Percentiles rank a stretch among this genome's conserved stretches.
phyloP scores from a whole-genome alignment of 176 grass and related monocot species.

The Carex cristatella region DNA sequence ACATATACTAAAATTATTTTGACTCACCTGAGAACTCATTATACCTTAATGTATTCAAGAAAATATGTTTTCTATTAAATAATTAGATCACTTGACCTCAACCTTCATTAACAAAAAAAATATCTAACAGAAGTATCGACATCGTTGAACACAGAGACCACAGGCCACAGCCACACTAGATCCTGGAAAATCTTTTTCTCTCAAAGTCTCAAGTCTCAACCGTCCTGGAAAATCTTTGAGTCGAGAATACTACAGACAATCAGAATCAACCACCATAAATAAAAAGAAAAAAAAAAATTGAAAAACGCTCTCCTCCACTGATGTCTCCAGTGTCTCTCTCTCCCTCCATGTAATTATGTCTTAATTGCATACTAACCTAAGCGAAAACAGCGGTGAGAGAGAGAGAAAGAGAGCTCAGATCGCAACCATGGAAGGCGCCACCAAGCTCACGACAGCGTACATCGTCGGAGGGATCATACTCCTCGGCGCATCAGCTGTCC shows the following conservation, averaged over 20 bases:
- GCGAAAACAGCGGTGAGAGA: background rate
- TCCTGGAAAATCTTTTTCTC: background rate
- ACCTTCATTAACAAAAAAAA: background rate
- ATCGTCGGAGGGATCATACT: constrained; percentile 59
- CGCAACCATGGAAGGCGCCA: constrained; percentile 34
- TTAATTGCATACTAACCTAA: constrained; percentile 4
- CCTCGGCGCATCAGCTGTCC: constrained; percentile 41
- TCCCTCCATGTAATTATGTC: background rate
- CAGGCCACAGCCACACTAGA: background rate
- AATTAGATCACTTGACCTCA: too few relatives aligned
- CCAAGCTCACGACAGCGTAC: constrained; percentile 40
- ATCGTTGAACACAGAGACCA: background rate
- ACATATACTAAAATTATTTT: too few relatives aligned
- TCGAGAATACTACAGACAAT: background rate
- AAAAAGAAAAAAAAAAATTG: background rate
- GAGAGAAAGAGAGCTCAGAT: background rate
- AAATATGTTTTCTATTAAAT: too few relatives aligned
- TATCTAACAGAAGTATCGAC: background rate
- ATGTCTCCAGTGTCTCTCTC: background rate
- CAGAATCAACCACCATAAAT: background rate
- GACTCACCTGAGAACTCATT: too few relatives aligned
- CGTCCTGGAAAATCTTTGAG: background rate
- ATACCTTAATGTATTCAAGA: too few relatives aligned
- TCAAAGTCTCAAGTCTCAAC: background rate
- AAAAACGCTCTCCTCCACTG: constrained; percentile 7